Evolutionary conservation across 2,329 filamentous ascomycete species (phyloP).

Genomic region (Penicillium decumbens): DNA sequence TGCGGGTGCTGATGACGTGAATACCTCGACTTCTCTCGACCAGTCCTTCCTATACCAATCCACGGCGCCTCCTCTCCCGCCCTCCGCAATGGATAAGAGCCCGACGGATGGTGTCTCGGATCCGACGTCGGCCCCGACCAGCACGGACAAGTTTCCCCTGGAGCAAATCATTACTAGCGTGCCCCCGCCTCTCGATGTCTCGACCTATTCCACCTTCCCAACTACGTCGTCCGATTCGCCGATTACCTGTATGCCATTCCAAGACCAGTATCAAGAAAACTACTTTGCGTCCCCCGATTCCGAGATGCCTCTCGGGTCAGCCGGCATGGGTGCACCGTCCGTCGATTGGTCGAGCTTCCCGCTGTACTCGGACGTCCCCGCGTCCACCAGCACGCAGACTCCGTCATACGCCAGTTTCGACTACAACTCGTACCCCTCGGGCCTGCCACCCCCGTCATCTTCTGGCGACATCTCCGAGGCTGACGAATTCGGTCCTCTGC

Average conservation of each 20-base stretch:
- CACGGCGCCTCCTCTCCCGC: constrained; percentile 18
- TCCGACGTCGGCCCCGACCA: constrained; percentile 23
- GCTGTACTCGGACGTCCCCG: constrained; percentile 36
- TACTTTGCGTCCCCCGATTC: constrained; percentile 44
- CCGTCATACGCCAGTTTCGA: constrained; percentile 47
- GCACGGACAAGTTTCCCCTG: constrained; percentile 28
- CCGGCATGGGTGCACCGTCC: constrained; percentile 39
- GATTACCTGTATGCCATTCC: constrained; percentile 34
- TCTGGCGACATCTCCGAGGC: constrained; percentile 49
- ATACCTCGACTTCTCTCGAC: constrained; percentile 26
- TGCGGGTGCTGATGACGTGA: constrained; percentile 24
- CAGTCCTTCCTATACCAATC: constrained; percentile 32
- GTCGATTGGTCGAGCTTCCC: constrained; percentile 50
- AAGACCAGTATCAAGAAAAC: constrained; percentile 36
- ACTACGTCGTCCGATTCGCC: constrained; percentile 32
- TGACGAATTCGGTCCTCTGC: constrained; percentile 41
- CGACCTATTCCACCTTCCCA: constrained; percentile 34
- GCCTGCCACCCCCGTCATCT: constrained; percentile 43
- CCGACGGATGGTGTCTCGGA: constrained; percentile 17
- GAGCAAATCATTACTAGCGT: constrained; percentile 34
- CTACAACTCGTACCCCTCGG: constrained; percentile 38
- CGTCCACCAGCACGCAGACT: constrained; percentile 42
- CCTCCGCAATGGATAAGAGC: constrained; percentile 22
- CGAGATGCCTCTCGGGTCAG: constrained; percentile 38
- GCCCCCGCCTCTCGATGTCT: constrained; percentile 38